These are phyloP conservation scores for Venturia asperata DNA, from an alignment of 2,329 filamentous ascomycete species.

Conservation along the genomic window DNA sequence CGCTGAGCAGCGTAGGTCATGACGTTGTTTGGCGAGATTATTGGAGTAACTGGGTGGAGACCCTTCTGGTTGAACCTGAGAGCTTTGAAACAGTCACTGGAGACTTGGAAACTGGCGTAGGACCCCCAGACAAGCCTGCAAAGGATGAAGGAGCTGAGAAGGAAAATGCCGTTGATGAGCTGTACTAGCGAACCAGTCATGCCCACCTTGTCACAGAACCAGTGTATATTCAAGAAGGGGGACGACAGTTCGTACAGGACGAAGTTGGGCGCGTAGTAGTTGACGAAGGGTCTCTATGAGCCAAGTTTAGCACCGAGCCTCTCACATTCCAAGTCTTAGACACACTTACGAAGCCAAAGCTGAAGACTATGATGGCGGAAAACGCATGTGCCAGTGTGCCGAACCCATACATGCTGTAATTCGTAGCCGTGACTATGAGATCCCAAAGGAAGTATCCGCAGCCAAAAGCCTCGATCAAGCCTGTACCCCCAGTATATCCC, in stretches of 20 bases:
- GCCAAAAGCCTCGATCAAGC: slow-evolving; percentile 68
- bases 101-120: slow-evolving; percentile 59
- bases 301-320: neutral
- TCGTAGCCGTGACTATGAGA: slow-evolving; percentile 58
- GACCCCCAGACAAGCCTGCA: slow-evolving; percentile 61
- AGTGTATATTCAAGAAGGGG: slow-evolving; percentile 81
- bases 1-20: slow-evolving; percentile 41
- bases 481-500: slow-evolving; percentile 66
- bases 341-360: slow-evolving; percentile 67
- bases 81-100: slow-evolving; percentile 52
- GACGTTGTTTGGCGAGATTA: slow-evolving; percentile 25
- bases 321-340: neutral
- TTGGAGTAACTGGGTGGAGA: slow-evolving; percentile 24
- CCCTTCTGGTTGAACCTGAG: slow-evolving; percentile 18
- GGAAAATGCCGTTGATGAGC: slow-evolving; percentile 27
- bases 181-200: slow-evolving; percentile 69
- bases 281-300: slow-evolving; percentile 69
- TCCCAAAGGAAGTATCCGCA: slow-evolving; percentile 84
- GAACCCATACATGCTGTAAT: slow-evolving; percentile 66
- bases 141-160: slow-evolving; percentile 35
- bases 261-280: slow-evolving; percentile 74
- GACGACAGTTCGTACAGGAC: slow-evolving; percentile 83
- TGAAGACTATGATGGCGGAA: slow-evolving; percentile 66
- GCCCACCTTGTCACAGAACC: slow-evolving; percentile 82
- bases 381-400: slow-evolving; percentile 72